A percentile compares a stretch with the other conserved stretches of the same genome.
Conservation (phyloP, 1,284 basidiomycete species). For the Cutaneotrichosporon dermatis region DNA sequence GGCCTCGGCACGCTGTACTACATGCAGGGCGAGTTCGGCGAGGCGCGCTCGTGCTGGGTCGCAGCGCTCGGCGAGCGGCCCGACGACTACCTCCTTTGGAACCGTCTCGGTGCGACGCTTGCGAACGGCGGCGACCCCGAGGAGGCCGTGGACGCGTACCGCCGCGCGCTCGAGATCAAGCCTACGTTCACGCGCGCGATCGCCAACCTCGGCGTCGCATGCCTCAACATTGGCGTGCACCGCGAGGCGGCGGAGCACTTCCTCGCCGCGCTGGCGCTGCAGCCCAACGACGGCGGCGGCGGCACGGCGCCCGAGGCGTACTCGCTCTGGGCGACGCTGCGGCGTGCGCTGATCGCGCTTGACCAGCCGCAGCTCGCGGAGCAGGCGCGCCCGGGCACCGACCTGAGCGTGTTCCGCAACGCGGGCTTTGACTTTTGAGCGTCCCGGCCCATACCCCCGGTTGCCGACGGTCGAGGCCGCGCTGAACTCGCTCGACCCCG, state of each 20-base stretch:
- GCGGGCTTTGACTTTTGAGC: constrained; percentile 77
- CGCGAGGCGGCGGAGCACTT: constrained; percentile 97
- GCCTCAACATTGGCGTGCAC: constrained; percentile 90
- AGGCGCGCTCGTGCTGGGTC: constrained; percentile 78
- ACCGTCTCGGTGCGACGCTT: constrained; percentile 87
- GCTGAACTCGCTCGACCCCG: too few species aligned
- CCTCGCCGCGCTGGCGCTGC: constrained; percentile 82
- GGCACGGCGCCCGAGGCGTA: constrained; percentile 48
- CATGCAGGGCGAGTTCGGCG: constrained; percentile 54
- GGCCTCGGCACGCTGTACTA: constrained; percentile 93
- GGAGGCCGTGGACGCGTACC: constrained; percentile 90
- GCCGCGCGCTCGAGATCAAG: constrained; percentile 84
- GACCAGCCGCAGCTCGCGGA: constrained; percentile 55
- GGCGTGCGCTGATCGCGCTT: constrained; percentile 73
- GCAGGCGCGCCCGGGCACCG: constrained; percentile 51
- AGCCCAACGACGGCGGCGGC: constrained; percentile 50
- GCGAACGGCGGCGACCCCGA: constrained; percentile 95
- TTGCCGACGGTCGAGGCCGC: too few species aligned
- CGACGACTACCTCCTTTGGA: constrained; percentile 92
- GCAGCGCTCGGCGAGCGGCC: constrained; percentile 75
- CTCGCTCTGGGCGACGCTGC: constrained; percentile 87
- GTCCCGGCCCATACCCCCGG: too few species aligned
- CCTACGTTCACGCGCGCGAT: constrained; percentile 97
- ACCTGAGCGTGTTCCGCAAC: constrained; percentile 66
- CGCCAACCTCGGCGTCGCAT: constrained; percentile 95